phyloP scores from a whole-genome alignment of 2,329 filamentous ascomycete genomes.

The Fusarium udum region DNA sequence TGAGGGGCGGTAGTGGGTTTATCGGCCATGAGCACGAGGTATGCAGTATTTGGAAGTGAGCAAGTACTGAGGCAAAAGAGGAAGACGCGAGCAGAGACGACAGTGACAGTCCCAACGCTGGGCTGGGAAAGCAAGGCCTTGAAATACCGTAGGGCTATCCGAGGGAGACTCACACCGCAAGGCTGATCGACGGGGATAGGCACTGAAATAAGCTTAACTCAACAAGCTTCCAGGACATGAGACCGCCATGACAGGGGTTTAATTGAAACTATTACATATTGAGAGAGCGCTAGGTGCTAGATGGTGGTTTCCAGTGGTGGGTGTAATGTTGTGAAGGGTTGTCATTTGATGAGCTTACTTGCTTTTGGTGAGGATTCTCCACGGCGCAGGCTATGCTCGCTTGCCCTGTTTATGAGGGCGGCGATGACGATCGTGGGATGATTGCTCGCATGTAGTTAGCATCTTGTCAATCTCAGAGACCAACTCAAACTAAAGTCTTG shows the following conservation, averaged over 20 bases:
- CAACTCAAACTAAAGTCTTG: background rate
- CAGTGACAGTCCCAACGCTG: background rate
- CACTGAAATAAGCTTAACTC: slow-evolving; percentile 23
- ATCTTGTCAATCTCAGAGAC: background rate
- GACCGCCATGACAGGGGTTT: slow-evolving; percentile 16
- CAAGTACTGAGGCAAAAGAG: background rate
- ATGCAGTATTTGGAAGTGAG: background rate
- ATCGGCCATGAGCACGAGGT: slow-evolving; percentile 12
- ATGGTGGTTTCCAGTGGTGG: background rate
- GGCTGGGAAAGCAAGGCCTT: slow-evolving; percentile 1
- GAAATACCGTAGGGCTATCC: slow-evolving; percentile 18
- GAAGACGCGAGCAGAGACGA: background rate
- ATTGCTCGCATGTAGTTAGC: background rate
- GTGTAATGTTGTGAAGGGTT: background rate
- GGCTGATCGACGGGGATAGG: slow-evolving; percentile 4
- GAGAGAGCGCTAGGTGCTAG: background rate
- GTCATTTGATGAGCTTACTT: background rate
- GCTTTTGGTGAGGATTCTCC: background rate
- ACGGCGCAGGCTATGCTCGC: background rate
- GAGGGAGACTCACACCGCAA: background rate
- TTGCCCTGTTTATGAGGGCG: background rate
- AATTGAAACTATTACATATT: slow-evolving; percentile 2
- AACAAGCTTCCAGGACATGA: background rate
- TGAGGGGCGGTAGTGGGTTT: background rate
- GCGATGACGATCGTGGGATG: background rate